phyloP scores from a whole-genome alignment of 78 protist genomes.

The Abeoforma whisleri region DNA sequence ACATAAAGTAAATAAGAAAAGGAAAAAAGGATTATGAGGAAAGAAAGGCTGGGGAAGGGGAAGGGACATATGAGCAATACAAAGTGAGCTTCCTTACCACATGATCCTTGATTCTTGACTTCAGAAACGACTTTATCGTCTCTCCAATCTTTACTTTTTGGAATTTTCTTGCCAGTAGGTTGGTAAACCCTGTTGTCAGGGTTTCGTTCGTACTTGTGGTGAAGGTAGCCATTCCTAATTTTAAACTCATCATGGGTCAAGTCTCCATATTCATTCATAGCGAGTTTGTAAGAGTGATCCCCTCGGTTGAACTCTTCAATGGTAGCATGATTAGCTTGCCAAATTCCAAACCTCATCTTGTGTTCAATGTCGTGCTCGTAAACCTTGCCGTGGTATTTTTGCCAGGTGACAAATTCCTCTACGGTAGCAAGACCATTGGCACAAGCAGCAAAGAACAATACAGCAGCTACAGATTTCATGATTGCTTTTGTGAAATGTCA shows the following conservation, averaged over 20 bases:
- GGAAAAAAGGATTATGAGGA: too few species aligned
- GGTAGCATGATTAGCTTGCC: background rate
- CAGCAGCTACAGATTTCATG: too few species aligned
- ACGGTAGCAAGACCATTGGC: too few species aligned
- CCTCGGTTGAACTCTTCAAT: background rate
- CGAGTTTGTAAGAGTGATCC: background rate
- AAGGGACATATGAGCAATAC: background rate
- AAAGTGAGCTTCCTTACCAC: background rate
- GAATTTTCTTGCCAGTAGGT: background rate
- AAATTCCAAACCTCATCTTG: background rate
- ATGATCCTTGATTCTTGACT: constrained; percentile 5
- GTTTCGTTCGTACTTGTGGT: background rate
- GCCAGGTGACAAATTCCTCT: constrained; percentile 13
- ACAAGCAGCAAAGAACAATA: too few species aligned
- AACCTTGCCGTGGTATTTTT: background rate
- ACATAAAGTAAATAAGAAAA: background rate
- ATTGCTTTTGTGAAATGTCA: too few species aligned
- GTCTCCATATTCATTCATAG: background rate
- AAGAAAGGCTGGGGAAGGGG: constrained; percentile 20
- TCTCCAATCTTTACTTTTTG: constrained; percentile 15
- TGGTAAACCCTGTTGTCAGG: background rate
- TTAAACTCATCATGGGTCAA: background rate
- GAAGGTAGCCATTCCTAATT: background rate
- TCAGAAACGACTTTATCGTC: background rate
- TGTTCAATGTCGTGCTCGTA: constrained; percentile 6